Percentiles rank a stretch among this genome's conserved stretches.
Evolutionary conservation across 176 grass and related monocot genomes (phyloP).

Genomic region (Coix lacrymajobi): DNA sequence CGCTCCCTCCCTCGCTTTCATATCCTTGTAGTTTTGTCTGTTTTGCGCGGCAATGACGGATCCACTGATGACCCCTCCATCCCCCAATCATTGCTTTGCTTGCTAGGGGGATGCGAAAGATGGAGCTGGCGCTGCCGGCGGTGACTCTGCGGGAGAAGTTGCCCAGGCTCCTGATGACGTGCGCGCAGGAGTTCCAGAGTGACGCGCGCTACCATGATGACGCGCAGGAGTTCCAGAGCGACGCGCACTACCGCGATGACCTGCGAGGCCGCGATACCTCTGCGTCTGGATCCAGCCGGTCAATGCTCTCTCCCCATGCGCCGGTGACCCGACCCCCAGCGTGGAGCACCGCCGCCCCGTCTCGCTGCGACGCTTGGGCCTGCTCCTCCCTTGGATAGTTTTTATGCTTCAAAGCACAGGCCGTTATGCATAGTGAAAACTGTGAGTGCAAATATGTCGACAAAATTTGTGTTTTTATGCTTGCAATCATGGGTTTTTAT

Average conservation of each 20-base stretch:
- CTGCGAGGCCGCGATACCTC: constrained; percentile 61
- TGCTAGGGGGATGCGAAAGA: constrained; percentile 52
- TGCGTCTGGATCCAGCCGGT: constrained; percentile 89
- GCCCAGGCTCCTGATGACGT: constrained; percentile 89
- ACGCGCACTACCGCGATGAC: no score
- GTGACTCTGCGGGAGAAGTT: constrained; percentile 60
- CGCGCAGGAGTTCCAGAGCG: no score
- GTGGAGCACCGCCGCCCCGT: no score
- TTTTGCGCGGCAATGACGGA: background rate
- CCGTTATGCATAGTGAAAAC: no score
- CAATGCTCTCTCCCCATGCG: background rate
- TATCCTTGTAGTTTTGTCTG: background rate
- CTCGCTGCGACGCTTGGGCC: no score
- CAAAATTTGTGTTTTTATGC: no score
- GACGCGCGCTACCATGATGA: constrained; percentile 61
- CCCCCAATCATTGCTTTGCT: background rate
- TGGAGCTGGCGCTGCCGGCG: constrained; percentile 51
- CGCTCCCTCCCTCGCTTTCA: no score
- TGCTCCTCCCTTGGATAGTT: no score
- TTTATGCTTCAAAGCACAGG: no score
- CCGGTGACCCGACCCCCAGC: no score
- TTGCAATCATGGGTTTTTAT: no score
- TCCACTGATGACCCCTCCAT: background rate
- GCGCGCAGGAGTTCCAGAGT: constrained; percentile 70
- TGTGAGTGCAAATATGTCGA: no score